Conservation (phyloP, 129 eudicot species). For the Tanacetum coccineum region DNA sequence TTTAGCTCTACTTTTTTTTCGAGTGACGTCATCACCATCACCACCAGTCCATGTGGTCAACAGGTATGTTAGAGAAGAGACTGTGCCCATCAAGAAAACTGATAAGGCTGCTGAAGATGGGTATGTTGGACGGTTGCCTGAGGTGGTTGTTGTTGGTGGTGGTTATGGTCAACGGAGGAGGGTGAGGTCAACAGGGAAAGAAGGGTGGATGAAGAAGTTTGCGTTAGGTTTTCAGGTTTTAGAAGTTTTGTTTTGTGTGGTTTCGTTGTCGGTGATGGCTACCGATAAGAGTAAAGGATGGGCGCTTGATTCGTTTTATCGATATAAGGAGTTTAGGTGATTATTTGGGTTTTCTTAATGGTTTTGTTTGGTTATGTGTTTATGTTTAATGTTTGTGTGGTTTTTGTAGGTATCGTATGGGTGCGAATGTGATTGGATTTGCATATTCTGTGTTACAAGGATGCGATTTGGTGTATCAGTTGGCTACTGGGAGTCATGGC, state of each 20-base stretch:
- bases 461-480: slow-evolving; percentile 43
- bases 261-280: slow-evolving; percentile 78
- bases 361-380: no score
- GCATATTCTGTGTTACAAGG: slow-evolving; percentile 66
- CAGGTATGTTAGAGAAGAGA: slow-evolving; percentile 37
- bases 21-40: slow-evolving; percentile 17
- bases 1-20: no score
- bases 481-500: slow-evolving; percentile 51
- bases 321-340: slow-evolving; percentile 82
- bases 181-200: slow-evolving; percentile 34
- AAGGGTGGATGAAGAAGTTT: slow-evolving; percentile 51
- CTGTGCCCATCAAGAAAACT: slow-evolving; percentile 34
- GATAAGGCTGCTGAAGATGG: slow-evolving; percentile 33
- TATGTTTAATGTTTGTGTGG: not conserved
- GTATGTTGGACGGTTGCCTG: slow-evolving; percentile 29
- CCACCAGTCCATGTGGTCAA: slow-evolving; percentile 36
- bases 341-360: not conserved
- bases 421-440: slow-evolving; percentile 74
- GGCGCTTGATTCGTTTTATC: slow-evolving; percentile 84
- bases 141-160: slow-evolving; percentile 19
- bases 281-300: slow-evolving; percentile 82
- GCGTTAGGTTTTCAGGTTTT: slow-evolving; percentile 71
- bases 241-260: slow-evolving; percentile 63
- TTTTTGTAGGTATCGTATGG: slow-evolving; percentile 63
- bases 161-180: slow-evolving; percentile 28